These are phyloP conservation scores for Candida saitoana DNA, from an alignment of 805 yeast genomes.

Conservation along the genomic window DNA sequence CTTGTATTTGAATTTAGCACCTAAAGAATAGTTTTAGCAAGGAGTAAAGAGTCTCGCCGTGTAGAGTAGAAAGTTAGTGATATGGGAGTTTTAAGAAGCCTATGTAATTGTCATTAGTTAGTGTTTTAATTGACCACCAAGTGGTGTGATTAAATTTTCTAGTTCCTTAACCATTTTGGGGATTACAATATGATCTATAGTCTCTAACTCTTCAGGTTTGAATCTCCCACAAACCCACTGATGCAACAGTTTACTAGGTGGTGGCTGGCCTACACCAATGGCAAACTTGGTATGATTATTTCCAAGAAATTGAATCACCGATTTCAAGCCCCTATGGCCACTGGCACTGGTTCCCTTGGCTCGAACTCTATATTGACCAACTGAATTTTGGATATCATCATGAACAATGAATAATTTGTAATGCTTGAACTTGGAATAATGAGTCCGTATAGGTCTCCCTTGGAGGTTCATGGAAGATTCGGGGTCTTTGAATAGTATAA, in stretches of 20 bases:
- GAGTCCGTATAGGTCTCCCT: constrained; percentile 52
- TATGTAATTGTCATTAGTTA: no score
- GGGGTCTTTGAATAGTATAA: constrained; percentile 47
- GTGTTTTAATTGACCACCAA: neutral
- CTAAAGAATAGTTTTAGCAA: no score
- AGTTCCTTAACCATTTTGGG: constrained; percentile 37
- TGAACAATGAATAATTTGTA: constrained; percentile 55
- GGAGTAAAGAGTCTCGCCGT: no score
- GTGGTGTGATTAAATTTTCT: constrained; percentile 12
- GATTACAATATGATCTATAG: constrained; percentile 36
- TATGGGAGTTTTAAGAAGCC: no score
- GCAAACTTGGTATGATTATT: constrained; percentile 59
- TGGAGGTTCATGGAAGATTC: constrained; percentile 65
- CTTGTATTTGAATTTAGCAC: no score
- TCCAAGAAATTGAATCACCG: constrained; percentile 47
- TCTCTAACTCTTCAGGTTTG: constrained; percentile 38
- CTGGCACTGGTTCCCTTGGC: constrained; percentile 58
- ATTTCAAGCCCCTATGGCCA: constrained; percentile 82
- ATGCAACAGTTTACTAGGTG: constrained; percentile 46
- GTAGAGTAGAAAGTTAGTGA: no score
- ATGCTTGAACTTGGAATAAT: constrained; percentile 40
- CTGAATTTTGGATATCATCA: constrained; percentile 67
- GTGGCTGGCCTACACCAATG: constrained; percentile 75
- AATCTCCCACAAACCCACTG: constrained; percentile 62
- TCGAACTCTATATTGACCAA: constrained; percentile 66